Conservation (phyloP, 805 yeast genomes). For the Cyberlindnera meyerae region DNA sequence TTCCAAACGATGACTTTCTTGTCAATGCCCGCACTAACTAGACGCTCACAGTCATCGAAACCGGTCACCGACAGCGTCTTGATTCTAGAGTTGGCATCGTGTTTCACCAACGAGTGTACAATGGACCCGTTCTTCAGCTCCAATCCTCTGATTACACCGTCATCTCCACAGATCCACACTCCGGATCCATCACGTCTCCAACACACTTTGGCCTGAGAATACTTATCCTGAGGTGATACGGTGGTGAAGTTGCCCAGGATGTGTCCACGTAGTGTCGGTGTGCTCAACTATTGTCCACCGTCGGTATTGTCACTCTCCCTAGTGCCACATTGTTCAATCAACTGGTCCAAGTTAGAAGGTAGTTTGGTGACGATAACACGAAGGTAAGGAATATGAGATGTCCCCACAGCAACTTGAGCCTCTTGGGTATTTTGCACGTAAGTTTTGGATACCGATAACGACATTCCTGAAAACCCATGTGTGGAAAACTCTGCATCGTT, state of each 20-base stretch:
- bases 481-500: conserved; percentile 71
- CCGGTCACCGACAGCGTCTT: conserved; percentile 35
- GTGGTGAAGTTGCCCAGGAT: conserved; percentile 43
- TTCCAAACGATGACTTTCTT: conserved; percentile 21
- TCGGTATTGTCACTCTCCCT: too few species aligned
- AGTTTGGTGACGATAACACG: conserved; percentile 52
- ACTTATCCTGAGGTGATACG: conserved; percentile 64
- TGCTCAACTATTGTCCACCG: conserved; percentile 10
- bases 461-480: conserved; percentile 57
- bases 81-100: conserved; percentile 39
- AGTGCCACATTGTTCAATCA: not conserved
- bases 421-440: conserved; percentile 8
- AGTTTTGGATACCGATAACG: conserved; percentile 28
- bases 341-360: conserved; percentile 24
- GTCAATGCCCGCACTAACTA: conserved; percentile 50
- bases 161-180: conserved; percentile 66
- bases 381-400: conserved; percentile 78
- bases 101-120: conserved; percentile 29
- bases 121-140: conserved; percentile 40
- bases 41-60: conserved; percentile 30
- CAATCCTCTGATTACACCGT: conserved; percentile 58
- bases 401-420: conserved; percentile 52
- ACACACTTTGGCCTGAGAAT: conserved; percentile 42
- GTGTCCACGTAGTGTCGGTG: conserved; percentile 26
- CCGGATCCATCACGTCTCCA: conserved; percentile 46